Evolutionary conservation across 768 basidiomycete species (phyloP).

Genomic region (Trametes punicea): DNA sequence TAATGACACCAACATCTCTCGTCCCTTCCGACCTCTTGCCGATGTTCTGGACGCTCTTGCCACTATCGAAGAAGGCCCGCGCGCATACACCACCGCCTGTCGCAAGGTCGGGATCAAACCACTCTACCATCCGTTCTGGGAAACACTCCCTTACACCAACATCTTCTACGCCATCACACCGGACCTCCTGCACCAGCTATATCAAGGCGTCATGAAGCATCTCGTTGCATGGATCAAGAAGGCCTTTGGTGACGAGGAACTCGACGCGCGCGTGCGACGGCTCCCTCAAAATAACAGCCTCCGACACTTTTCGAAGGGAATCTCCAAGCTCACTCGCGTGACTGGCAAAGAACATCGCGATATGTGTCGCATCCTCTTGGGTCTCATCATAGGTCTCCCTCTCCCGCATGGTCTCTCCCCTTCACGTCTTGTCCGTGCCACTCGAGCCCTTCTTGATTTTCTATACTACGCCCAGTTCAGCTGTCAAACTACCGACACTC

Average conservation of each 20-base stretch:
- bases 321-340: slow-evolving; percentile 18
- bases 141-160: slow-evolving; percentile 24
- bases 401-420: slow-evolving; percentile 10
- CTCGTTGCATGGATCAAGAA: slow-evolving; percentile 23
- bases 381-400: slow-evolving; percentile 20
- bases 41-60: slow-evolving; percentile 10
- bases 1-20: neutral
- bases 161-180: slow-evolving; percentile 27
- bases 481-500: slow-evolving; percentile 16
- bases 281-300: slow-evolving; percentile 26
- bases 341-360: slow-evolving; percentile 28
- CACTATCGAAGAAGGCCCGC: neutral
- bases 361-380: slow-evolving; percentile 23
- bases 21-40: neutral
- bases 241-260: slow-evolving; percentile 10
- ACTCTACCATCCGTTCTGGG: slow-evolving; percentile 26
- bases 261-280: slow-evolving; percentile 20
- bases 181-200: slow-evolving; percentile 31
- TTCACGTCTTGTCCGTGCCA: slow-evolving; percentile 13
- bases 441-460: slow-evolving; percentile 25
- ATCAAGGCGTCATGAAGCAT: slow-evolving; percentile 31
- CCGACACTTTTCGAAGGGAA: slow-evolving; percentile 23
- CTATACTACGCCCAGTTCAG: slow-evolving; percentile 27
- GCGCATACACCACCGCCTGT: slow-evolving; percentile 15
- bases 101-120: slow-evolving; percentile 22